Conservation (phyloP, 257 asterid species). For the Plectranthus barbatus region DNA sequence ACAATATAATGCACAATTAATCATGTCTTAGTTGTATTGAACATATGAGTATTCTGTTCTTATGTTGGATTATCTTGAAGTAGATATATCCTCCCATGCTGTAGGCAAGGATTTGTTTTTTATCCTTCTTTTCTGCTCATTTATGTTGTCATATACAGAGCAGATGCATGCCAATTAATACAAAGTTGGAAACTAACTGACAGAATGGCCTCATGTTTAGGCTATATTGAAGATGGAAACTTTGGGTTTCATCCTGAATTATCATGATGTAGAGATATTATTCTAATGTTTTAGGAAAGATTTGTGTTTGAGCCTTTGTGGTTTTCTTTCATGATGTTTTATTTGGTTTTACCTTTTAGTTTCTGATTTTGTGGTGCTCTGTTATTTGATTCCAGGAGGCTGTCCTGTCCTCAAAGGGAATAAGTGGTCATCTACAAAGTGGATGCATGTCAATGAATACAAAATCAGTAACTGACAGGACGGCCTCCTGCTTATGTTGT, state of each 20-base stretch:
- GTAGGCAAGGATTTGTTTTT: neutral
- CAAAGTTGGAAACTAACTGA: slow-evolving; percentile 11
- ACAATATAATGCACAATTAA: no score
- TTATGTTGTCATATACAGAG: slow-evolving; percentile 38
- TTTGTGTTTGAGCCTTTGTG: neutral
- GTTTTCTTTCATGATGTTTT: neutral
- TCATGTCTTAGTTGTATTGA: no score
- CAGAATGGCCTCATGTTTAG: slow-evolving; percentile 1
- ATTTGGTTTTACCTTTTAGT: neutral
- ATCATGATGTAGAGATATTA: slow-evolving; percentile 2
- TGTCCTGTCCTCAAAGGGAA: slow-evolving; percentile 55
- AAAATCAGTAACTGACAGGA: slow-evolving; percentile 5
- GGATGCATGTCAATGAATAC: slow-evolving; percentile 54
- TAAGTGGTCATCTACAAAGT: slow-evolving; percentile 58
- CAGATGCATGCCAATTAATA: slow-evolving; percentile 47
- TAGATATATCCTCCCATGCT: neutral
- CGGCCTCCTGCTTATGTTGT: slow-evolving; percentile 1
- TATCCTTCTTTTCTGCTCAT: neutral
- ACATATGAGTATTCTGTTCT: neutral
- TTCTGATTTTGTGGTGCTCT: neutral
- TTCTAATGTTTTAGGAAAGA: neutral
- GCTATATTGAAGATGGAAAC: neutral
- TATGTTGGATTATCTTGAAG: neutral
- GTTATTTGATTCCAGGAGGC: slow-evolving; percentile 36
- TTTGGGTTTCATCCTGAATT: neutral